Evolutionary conservation across 2,329 filamentous ascomycete genomes (phyloP).

Genomic region (Acrocalymma vagum): DNA sequence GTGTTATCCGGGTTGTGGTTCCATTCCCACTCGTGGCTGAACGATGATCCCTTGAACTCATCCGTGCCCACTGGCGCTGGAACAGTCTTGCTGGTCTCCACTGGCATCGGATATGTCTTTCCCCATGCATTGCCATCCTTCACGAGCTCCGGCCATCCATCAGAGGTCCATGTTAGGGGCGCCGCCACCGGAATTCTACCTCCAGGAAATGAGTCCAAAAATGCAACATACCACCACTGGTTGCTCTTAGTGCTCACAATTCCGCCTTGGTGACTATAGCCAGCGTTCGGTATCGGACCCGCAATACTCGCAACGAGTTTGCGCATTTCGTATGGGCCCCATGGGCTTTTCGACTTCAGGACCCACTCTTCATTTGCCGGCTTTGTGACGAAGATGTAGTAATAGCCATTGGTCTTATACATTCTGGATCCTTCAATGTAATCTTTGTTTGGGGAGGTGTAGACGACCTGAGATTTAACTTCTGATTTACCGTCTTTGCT

Average conservation of each 20-base stretch:
- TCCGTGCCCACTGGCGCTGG: slow-evolving; percentile 53
- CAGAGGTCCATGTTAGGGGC: slow-evolving; percentile 60
- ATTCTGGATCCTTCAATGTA: slow-evolving; percentile 63
- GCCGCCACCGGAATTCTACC: slow-evolving; percentile 67
- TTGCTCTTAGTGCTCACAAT: slow-evolving; percentile 61
- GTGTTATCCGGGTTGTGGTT: slow-evolving; percentile 67
- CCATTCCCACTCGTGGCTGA: slow-evolving; percentile 65
- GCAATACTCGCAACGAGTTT: slow-evolving; percentile 54
- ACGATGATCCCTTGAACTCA: slow-evolving; percentile 52
- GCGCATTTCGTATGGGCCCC: slow-evolving; percentile 61
- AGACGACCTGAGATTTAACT: slow-evolving; percentile 56
- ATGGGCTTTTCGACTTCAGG: slow-evolving; percentile 59
- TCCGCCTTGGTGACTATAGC: slow-evolving; percentile 64
- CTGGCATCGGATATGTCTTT: slow-evolving; percentile 50
- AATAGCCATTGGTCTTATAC: slow-evolving; percentile 65
- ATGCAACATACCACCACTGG: slow-evolving; percentile 68
- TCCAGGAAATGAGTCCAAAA: slow-evolving; percentile 63
- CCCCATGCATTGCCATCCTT: slow-evolving; percentile 59
- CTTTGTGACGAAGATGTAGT: slow-evolving; percentile 63
- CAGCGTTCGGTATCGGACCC: slow-evolving; percentile 56
- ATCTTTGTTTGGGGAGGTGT: slow-evolving; percentile 45
- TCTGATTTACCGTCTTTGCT: slow-evolving; percentile 57
- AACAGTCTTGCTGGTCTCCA: slow-evolving; percentile 39
- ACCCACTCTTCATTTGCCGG: slow-evolving; percentile 59
- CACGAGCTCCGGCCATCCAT: slow-evolving; percentile 61